phyloP scores from a whole-genome alignment of 2,329 filamentous ascomycete genomes.

The Pezicula rhizophila region DNA sequence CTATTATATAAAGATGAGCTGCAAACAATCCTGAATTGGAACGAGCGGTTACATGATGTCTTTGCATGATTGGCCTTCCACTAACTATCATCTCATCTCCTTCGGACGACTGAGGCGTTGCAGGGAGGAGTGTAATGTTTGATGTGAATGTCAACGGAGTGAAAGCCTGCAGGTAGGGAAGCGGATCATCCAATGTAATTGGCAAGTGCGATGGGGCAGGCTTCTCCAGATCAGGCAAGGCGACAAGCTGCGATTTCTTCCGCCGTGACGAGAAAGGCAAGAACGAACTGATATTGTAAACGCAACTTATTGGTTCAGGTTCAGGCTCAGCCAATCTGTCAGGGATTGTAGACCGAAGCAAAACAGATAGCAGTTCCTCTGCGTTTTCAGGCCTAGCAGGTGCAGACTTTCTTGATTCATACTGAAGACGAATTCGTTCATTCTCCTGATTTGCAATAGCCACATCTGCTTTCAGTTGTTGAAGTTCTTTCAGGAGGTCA shows the following conservation, averaged over 20 bases:
- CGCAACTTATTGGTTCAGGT: constrained; percentile 19
- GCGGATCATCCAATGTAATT: constrained; percentile 56
- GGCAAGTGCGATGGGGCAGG: constrained; percentile 55
- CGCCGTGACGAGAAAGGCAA: constrained; percentile 24
- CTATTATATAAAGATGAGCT: constrained; percentile 50
- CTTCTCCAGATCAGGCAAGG: constrained; percentile 29
- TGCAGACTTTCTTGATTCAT: constrained; percentile 31
- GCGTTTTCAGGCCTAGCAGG: constrained; percentile 36
- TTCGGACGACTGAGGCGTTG: constrained; percentile 6
- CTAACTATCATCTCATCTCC: constrained; percentile 13
- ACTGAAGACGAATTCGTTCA: constrained; percentile 41
- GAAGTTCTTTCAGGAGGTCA: constrained; percentile 48
- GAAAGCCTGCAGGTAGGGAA: constrained; percentile 67
- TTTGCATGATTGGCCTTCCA: constrained; percentile 36
- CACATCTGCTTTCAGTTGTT: constrained; percentile 53
- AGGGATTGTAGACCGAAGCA: constrained; percentile 18
- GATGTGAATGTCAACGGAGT: constrained; percentile 60
- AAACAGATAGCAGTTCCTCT: constrained; percentile 25
- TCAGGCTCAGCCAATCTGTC: constrained; percentile 7
- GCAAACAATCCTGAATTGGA: constrained; percentile 49
- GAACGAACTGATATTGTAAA: constrained; percentile 24
- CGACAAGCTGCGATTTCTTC: constrained; percentile 15
- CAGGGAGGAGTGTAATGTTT: constrained; percentile 40
- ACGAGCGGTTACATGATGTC: constrained; percentile 45
- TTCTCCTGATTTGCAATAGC: constrained; percentile 51